phyloP scores from a whole-genome alignment of 176 grass and related monocot genomes.

The maize (Zea mays) region DNA sequence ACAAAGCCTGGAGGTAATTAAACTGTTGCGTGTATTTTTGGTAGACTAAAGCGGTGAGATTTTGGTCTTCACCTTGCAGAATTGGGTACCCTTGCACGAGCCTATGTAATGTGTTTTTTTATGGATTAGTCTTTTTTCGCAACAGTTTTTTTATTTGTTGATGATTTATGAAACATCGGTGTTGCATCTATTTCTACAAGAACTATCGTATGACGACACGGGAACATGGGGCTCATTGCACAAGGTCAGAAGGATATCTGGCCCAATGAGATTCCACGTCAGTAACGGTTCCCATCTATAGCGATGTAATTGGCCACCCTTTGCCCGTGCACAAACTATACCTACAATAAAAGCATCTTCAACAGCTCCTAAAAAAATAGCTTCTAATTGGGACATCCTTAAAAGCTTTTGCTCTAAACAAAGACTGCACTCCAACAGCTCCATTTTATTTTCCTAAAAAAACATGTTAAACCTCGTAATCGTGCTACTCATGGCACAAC shows the following conservation, averaged over 20 bases:
- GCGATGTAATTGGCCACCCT: too few species aligned
- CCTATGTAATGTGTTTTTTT: background rate
- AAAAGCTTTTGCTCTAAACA: too few species aligned
- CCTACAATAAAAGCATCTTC: too few species aligned
- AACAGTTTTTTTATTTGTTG: background rate
- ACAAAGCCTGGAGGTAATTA: background rate
- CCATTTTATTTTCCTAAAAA: too few species aligned
- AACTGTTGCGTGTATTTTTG: background rate
- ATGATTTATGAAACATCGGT: background rate
- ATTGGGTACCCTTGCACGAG: background rate
- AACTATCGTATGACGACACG: background rate
- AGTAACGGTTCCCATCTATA: background rate
- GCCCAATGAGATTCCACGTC: background rate
- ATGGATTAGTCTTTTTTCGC: background rate
- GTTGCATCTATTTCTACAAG: background rate
- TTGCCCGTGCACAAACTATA: too few species aligned
- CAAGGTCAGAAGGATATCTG: background rate
- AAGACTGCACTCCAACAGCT: too few species aligned
- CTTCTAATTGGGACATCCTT: too few species aligned
- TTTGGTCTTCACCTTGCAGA: background rate
- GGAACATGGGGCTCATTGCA: background rate
- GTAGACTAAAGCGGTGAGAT: background rate
- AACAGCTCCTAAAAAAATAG: too few species aligned
- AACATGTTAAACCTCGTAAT: too few species aligned
- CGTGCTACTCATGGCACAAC: too few species aligned